A percentile compares a stretch with the other conserved stretches of the same genome.
These are phyloP conservation scores for Hypoxylon sp. DNA, from an alignment of 2,329 filamentous ascomycete genomes.

Conservation along the genomic window DNA sequence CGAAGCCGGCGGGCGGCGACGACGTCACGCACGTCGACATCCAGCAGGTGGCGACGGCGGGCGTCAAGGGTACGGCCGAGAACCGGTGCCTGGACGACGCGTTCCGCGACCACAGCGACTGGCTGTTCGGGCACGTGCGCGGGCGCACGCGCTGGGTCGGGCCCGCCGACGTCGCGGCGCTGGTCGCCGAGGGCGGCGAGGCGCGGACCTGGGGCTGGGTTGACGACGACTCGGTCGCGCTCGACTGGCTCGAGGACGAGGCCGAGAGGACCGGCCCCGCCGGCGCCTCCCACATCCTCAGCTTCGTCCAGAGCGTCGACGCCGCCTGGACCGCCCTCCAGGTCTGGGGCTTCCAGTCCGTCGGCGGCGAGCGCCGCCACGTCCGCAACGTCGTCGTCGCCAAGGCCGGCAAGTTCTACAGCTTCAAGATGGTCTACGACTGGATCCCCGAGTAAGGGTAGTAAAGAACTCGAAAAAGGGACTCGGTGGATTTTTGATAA, in stretches of 20 bases:
- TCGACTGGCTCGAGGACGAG: slow-evolving; percentile 67
- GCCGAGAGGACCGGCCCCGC: slow-evolving; percentile 59
- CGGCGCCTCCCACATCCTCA: slow-evolving; percentile 71
- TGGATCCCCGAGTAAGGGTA: slow-evolving; percentile 45
- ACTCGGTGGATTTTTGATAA: too few species aligned
- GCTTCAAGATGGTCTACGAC: slow-evolving; percentile 65
- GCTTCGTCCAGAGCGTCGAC: slow-evolving; percentile 62
- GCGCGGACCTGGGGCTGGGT: slow-evolving; percentile 59
- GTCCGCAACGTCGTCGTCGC: slow-evolving; percentile 62
- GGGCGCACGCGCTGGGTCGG: slow-evolving; percentile 65
- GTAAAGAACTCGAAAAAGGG: too few species aligned
- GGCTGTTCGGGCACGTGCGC: slow-evolving; percentile 77
- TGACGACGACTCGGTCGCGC: slow-evolving; percentile 65
- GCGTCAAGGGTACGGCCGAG: slow-evolving; percentile 70
- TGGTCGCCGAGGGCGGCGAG: slow-evolving; percentile 65
- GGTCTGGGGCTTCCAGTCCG: slow-evolving; percentile 67
- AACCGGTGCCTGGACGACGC: slow-evolving; percentile 60
- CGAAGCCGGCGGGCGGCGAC: slow-evolving; percentile 41
- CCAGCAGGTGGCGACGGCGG: slow-evolving; percentile 74
- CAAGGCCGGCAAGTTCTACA: slow-evolving; percentile 53
- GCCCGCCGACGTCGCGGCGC: slow-evolving; percentile 61
- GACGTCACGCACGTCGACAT: slow-evolving; percentile 71
- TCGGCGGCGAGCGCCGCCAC: slow-evolving; percentile 62
- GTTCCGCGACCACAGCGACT: slow-evolving; percentile 73
- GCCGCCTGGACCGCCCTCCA: slow-evolving; percentile 63